phyloP scores from a whole-genome alignment of 257 asterid species.

The Nyctanthes arbortristis region DNA sequence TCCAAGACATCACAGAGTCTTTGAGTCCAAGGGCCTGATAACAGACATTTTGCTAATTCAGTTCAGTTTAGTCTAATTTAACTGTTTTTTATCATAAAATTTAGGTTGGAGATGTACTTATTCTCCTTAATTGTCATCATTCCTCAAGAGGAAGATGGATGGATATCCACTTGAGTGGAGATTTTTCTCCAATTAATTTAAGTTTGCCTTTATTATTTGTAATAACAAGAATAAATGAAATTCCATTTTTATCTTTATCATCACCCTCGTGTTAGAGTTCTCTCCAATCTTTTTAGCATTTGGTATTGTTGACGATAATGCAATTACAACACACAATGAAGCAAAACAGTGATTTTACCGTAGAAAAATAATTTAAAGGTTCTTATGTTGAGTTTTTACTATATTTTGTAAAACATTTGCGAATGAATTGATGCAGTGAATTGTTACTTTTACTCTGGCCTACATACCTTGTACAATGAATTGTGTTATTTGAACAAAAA shows the following conservation, averaged over 20 bases:
- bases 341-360: no score
- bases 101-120: constrained; percentile 72
- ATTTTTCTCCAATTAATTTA: constrained; percentile 12
- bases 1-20: constrained; percentile 73
- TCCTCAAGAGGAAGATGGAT: constrained; percentile 6
- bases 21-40: constrained; percentile 57
- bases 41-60: background rate
- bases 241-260: background rate
- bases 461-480: no score
- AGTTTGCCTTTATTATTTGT: constrained; percentile 8
- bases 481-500: no score
- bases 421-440: no score
- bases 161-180: background rate
- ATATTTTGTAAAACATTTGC: no score
- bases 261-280: no score
- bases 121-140: constrained; percentile 52
- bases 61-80: constrained; percentile 15
- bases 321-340: no score
- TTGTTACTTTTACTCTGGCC: no score
- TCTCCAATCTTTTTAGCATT: no score
- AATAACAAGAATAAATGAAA: constrained; percentile 5
- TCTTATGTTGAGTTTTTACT: no score
- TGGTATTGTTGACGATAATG: no score
- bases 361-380: no score
- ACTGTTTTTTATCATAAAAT: background rate